Evolutionary conservation across 768 basidiomycete genomes (phyloP), one percentile per base, ranked within the genome.

Genomic region (Hypsizygus marmoreus): DNA sequence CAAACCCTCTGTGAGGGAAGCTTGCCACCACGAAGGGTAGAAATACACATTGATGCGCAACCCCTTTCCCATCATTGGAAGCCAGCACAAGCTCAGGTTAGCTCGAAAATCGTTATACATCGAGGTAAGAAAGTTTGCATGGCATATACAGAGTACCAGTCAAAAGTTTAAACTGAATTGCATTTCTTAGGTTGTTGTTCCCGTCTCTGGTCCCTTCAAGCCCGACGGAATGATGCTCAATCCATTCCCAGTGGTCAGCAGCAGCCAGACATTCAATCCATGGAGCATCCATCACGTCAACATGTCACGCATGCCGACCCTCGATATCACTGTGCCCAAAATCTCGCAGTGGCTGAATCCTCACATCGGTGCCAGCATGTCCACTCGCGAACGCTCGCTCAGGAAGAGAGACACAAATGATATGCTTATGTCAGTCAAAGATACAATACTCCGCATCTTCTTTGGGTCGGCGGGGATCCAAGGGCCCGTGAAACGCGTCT

Each of bases 91-190:
- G 51, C 54, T 74, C 7, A 70, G 78, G 4, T 52, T 82, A 24
- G 81, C 82, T 8, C 69, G 81, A 29, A 80, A 77, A 51, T 83
- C 80, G 1, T 67, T 59, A 19, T 84, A 77, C 45, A 61, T 82
- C 5, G 71, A 74, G 58, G 68, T 71, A 58, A 63, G 62, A 65
- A 10, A 28, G 17, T n/a, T 36, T 23, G 24, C 23, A 25, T 6
- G 2, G 7, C 16, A 23, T 10, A 4, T 12, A 8, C 17, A 16
- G 1, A 22, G 5, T 22, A 23, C 4, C 6, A 44, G 40, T 28
- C 43, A 31, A 42, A 44, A 12, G 29, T n/a, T 45, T 11, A 24
- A 14, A 12, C 45, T 44, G n/a, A n/a, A n/a, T n/a, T n/a, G n/a
- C n/a, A n/a, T n/a, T n/a, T n/a, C n/a, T n/a, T n/a, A 60, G 59